A percentile compares a stretch with the other conserved stretches of the same genome.
These are phyloP conservation scores for Lithospermum erythrorhizon DNA, from an alignment of 257 asterid genomes.

Conservation along the genomic window DNA sequence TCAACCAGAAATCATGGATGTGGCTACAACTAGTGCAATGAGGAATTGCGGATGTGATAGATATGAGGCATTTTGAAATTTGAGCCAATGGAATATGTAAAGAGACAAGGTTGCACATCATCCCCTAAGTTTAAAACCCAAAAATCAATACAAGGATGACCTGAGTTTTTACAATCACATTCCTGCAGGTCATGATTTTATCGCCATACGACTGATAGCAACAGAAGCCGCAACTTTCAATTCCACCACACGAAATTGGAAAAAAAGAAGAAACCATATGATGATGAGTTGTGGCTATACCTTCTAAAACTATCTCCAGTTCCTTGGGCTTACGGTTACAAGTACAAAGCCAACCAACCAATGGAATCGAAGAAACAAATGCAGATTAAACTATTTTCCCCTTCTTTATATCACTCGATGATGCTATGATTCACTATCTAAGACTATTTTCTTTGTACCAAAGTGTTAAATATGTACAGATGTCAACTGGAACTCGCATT, in stretches of 20 bases:
- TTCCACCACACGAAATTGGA: too few relatives aligned
- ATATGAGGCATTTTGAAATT: neutral
- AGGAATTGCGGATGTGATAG: neutral
- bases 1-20: too few relatives aligned
- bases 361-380: neutral
- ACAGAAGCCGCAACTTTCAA: too few relatives aligned
- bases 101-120: neutral
- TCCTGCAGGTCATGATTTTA: too few relatives aligned
- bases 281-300: too few relatives aligned
- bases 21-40: neutral
- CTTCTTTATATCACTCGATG: neutral
- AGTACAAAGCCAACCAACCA: neutral
- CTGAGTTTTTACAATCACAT: too few relatives aligned
- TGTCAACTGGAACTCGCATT: neutral
- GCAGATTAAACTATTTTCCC: neutral
- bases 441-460: neutral
- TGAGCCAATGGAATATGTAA: constrained; percentile 2
- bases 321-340: too few relatives aligned
- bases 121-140: neutral
- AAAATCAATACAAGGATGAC: too few relatives aligned
- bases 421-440: neutral
- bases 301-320: too few relatives aligned
- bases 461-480: neutral
- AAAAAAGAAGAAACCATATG: too few relatives aligned
- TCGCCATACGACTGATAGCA: too few relatives aligned